These are phyloP conservation scores for Diophrys sp. DNA, from an alignment of 73 alveolate genomes.

Conservation along the genomic window DNA sequence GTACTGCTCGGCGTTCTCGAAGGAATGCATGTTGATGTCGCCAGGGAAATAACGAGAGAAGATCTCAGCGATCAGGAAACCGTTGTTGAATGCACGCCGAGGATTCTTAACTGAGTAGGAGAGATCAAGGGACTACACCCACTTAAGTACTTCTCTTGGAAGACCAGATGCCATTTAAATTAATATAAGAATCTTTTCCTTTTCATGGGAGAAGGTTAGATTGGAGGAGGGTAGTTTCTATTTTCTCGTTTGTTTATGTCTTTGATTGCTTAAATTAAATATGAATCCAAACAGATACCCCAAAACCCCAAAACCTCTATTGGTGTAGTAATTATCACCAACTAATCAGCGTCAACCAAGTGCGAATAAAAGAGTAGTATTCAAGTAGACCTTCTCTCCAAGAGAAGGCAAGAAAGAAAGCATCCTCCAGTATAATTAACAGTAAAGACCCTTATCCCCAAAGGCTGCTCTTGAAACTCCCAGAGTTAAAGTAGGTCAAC, in stretches of 20 bases:
- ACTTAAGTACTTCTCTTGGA: conserved; percentile 89
- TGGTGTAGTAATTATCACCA: too few relatives aligned
- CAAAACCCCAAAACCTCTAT: too few relatives aligned
- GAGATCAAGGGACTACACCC: conserved; percentile 86
- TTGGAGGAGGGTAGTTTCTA: neutral
- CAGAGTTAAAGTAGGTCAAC: too few relatives aligned
- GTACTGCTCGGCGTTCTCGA: conserved; percentile 69
- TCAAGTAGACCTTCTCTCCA: too few relatives aligned
- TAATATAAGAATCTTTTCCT: too few relatives aligned
- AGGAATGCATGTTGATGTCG: conserved; percentile 79
- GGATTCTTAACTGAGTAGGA: conserved; percentile 86
- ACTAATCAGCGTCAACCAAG: too few relatives aligned
- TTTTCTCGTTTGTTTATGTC: neutral
- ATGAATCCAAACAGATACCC: too few relatives aligned
- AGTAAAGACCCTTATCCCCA: too few relatives aligned
- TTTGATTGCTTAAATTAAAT: neutral
- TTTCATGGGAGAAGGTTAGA: neutral
- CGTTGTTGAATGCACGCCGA: conserved; percentile 85
- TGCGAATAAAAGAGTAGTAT: too few relatives aligned
- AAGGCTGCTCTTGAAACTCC: too few relatives aligned
- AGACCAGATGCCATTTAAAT: conserved; percentile 62
- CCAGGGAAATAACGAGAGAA: conserved; percentile 88
- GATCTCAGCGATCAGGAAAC: conserved; percentile 94
- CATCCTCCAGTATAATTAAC: too few relatives aligned
- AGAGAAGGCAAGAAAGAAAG: too few relatives aligned